Percentiles rank a stretch among this genome's conserved stretches.
Conservation (phyloP, 192 early-diverging fungal species). For the Mortierella alpina region DNA sequence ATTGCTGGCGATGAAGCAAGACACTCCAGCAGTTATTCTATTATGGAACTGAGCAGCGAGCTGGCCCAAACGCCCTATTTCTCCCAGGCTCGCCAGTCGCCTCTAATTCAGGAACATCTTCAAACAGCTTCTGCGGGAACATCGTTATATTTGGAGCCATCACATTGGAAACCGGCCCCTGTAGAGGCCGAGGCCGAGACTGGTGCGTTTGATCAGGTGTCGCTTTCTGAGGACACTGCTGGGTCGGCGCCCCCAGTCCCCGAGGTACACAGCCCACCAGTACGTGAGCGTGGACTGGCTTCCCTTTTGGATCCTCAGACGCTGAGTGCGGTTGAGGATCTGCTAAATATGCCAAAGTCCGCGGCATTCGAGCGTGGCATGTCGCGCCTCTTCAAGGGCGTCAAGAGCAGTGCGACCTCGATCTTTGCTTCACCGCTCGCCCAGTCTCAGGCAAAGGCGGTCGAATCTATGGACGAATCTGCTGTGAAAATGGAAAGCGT, state of each 20-base stretch:
- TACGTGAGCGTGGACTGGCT: constrained; percentile 25
- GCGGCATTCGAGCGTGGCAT: constrained; percentile 48
- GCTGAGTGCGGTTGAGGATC: constrained; percentile 40
- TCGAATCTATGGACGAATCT: neutral
- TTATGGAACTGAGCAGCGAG: constrained; percentile 27
- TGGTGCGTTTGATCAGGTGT: constrained; percentile 35
- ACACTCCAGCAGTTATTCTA: constrained; percentile 32
- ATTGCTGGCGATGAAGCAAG: neutral
- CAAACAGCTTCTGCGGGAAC: neutral
- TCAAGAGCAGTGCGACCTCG: constrained; percentile 37
- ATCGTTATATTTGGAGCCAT: neutral
- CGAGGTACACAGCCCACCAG: neutral
- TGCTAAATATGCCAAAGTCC: constrained; percentile 49
- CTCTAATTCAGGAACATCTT: constrained; percentile 6
- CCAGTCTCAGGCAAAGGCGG: constrained; percentile 3
- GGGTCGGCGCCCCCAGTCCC: neutral
- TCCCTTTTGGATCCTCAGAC: constrained; percentile 38
- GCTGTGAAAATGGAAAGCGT: neutral
- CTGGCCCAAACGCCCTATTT: constrained; percentile 22
- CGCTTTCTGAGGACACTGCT: constrained; percentile 24
- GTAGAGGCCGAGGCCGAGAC: constrained; percentile 3
- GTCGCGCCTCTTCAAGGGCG: constrained; percentile 43
- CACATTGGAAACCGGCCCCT: neutral
- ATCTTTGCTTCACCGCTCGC: constrained; percentile 28
- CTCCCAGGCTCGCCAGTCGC: constrained; percentile 17